A percentile compares a stretch with the other conserved stretches of the same genome.
phyloP scores from a whole-genome alignment of 768 basidiomycete genomes.

The Tylopilus plumbeoviolaceoides region DNA sequence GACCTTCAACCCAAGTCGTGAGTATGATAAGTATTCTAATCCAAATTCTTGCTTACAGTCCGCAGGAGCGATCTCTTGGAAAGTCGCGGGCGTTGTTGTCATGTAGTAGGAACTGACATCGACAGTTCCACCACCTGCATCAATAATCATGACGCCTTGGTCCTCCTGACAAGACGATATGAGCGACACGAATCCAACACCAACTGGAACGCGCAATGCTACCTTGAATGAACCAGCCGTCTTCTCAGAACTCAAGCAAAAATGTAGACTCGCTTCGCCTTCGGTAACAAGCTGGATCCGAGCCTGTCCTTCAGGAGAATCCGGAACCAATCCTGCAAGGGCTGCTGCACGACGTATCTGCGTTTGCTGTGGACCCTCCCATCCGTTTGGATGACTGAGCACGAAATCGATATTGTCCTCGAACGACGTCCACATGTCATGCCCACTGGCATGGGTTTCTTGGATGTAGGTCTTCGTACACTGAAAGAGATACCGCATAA shows the following conservation, averaged over 20 bases:
- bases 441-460: conserved; percentile 42
- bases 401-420: conserved; percentile 41
- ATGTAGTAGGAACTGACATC: conserved; percentile 55
- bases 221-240: conserved; percentile 28
- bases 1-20: conserved; percentile 34
- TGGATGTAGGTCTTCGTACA: conserved; percentile 43
- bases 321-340: conserved; percentile 37
- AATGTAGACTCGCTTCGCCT: conserved; percentile 53
- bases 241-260: conserved; percentile 38
- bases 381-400: conserved; percentile 46
- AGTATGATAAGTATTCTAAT: neutral
- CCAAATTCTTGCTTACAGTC: conserved; percentile 33
- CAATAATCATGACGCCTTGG: conserved; percentile 50
- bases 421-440: conserved; percentile 39
- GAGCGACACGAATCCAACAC: neutral
- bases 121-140: conserved; percentile 60
- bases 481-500: conserved; percentile 42
- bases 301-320: conserved; percentile 32
- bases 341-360: conserved; percentile 44
- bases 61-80: conserved; percentile 48
- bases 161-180: conserved; percentile 32
- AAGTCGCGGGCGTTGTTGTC: conserved; percentile 26
- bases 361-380: conserved; percentile 42
- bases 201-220: neutral
- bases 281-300: conserved; percentile 47